Evolutionary conservation across 2,329 filamentous ascomycete genomes (phyloP), one percentile per base, ranked within the genome.

Genomic region (Fusarium sp.): DNA sequence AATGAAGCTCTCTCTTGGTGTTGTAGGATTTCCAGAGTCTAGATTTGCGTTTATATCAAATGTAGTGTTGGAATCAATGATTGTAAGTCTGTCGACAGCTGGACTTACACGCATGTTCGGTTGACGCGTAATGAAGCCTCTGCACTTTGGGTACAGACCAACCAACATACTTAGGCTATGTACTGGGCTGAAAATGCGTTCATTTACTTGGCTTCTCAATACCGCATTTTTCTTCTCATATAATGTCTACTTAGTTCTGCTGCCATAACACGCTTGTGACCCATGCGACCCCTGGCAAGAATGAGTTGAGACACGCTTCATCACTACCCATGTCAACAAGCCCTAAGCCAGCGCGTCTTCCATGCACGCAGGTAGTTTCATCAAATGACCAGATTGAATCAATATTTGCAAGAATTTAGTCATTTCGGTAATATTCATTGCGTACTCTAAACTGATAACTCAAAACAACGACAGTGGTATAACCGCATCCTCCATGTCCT

Each of bases 381-480:
- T n/a, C 31, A 52, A n/a, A n/a, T 42, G 20, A 40, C 26, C 36
- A 9, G n/a, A 46, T 53, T 15, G n/a, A 31, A 23, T 26, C 16
- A 16, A 46, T 18, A n/a, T 11, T 47, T 15, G 23, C 36, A 11
- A 33, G 15, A 51, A 28, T 30, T 40, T 38, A 38, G 23, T 45
- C 13, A 42, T 38, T 8, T 37, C n/a, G 37, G 36, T 34, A 26
- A 30, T 56, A 45, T 58, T 70, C 49, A 62, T 62, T 53, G 52
- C 53, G 41, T 63, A 60, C 45, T 41, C 54, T 57, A 45, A 66
- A 62, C 36, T 36, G 57, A 54, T 46, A 54, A 46, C 49, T 62
- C 50, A 65, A 64, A 67, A 62, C 65, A 65, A 64, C 57, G 62
- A 65, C 62, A 67, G 62, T 74, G 72, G 71, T 72, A 74, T 74